Conservation (phyloP, 1,284 basidiomycete genomes). For the Naganishia liquefaciens region DNA sequence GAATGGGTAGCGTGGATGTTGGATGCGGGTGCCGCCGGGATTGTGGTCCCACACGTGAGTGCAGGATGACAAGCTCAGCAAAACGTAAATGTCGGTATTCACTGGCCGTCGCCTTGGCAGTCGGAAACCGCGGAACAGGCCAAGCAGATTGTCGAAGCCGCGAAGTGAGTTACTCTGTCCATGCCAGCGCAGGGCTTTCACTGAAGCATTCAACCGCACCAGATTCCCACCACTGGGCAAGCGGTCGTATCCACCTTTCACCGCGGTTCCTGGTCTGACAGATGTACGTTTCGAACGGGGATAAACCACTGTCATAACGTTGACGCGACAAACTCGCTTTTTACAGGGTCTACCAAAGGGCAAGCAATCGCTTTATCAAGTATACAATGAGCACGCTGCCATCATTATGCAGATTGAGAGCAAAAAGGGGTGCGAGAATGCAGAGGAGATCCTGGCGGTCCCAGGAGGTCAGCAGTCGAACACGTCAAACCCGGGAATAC, state of each 20-base stretch:
- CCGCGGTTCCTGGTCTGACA: constrained; percentile 2
- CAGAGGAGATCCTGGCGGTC: constrained; percentile 38
- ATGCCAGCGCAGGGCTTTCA: too few relatives aligned
- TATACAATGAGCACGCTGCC: constrained; percentile 36
- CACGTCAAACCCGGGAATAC: not conserved
- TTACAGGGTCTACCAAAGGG: constrained; percentile 28
- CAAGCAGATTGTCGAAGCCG: constrained; percentile 32
- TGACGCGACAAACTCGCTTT: constrained; percentile 19
- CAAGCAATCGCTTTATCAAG: constrained; percentile 34
- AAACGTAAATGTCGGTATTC: constrained; percentile 1
- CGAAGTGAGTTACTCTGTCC: constrained; percentile 23
- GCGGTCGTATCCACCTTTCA: constrained; percentile 20
- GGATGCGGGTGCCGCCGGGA: constrained; percentile 40
- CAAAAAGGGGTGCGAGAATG: constrained; percentile 37
- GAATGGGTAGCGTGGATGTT: constrained; percentile 38
- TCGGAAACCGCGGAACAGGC: constrained; percentile 39
- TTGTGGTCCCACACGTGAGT: constrained; percentile 40
- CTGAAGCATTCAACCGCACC: not conserved
- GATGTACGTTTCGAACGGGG: constrained; percentile 2
- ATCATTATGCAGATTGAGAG: constrained; percentile 41
- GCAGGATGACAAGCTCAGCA: not conserved
- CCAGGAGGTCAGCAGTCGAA: constrained; percentile 34
- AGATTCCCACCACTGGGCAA: constrained; percentile 36
- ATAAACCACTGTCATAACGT: too few relatives aligned
- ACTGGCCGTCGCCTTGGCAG: constrained; percentile 24